Evolutionary conservation across 1,284 basidiomycete genomes (phyloP), one percentile per base, ranked within the genome.

Genomic region (Termitomyces sp.): DNA sequence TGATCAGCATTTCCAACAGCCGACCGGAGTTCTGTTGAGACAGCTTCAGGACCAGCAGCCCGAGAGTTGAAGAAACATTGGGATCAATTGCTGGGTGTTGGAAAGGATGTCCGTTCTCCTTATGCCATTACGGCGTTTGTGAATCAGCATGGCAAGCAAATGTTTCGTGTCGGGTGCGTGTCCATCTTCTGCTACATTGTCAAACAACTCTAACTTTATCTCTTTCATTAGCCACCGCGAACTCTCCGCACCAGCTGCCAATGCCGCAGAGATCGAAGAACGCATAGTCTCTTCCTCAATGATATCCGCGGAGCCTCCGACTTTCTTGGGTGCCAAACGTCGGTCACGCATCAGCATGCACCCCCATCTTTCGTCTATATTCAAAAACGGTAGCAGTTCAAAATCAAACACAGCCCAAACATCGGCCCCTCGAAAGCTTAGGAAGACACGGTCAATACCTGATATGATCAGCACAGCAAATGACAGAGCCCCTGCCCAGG

Each of bases 21-120:
- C 54, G 86, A 91, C 64, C 81, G 81, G 54, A 85, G 75, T 47
- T 91, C 85, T 64, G 80, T 91, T 30, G 88, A 91, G 64, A 90
- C 86, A 1, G 79, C 86, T 6, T 88, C 84, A 50, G 86, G 83
- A 7, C 72, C 76, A 24, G 86, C 83, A 21, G 87, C 87, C 13
- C 78, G 80, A 40, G 85, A 87, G 61, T 72, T 91, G 50, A 91
- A 91, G 73, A 77, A 77, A 60, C 73, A 79, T 24, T 88, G 85
- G 62, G 88, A 91, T 64, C 78, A 82, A 52, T 67, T 77, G 40
- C 66, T 81, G 37, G 84, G 86, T 14, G 86, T 89, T 33, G 77
- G 79, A 39, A 77, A 78, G 64, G 73, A 80, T 55, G 72, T 83
- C 14, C 82, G 84, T 34, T 89, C 87, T 9, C 88, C 88, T 2